Evolutionary conservation across 495 filamentous ascomycete species (phyloP), one percentile per base, ranked within the genome.

Genomic region (Penicillium subrubescens): DNA sequence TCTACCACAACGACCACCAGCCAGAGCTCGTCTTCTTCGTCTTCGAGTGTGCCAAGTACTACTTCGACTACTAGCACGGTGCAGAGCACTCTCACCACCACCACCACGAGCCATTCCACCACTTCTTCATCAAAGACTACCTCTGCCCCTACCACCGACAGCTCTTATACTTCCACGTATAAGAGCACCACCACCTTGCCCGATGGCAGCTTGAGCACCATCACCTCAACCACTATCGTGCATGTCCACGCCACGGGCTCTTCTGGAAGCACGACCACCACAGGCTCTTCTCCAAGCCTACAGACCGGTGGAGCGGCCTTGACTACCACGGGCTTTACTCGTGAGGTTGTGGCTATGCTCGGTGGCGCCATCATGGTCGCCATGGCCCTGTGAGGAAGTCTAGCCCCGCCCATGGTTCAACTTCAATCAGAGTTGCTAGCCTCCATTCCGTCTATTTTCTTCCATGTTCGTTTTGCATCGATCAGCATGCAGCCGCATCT

Each of bases 111-210:
- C 35, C 63, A 67, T 39, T 72, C 70, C 10, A 69, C 77, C 10
- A 67, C 70, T 7, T 70, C 77, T 8, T 70, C 77, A 7, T 67
- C 73, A 33, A 33, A 6, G 12, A 64, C 75, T 27, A 71, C 77
- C 35, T 57, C 68, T 8, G 27, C 71, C 21, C 77, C 77, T 1
- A 77, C 73, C 10, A 64, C 59, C 66, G 79, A 81, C 60, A 73
- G 71, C 46, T 73, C 75, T 6, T 72, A 54, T 21, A 82, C 61
- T 8, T 67, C 75, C 1, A 83, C 76, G 7, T 72, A 67, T 70
- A 67, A 78, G 57, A 76, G 72, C 48, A 82, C 77, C 46, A 88
- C 88, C 72, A 92, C 90, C 62, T 87, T 94, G 2, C 84, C 94
- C 25, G 90, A 98, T 70, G 92, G 82, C 52, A 75, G 71, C n/a